Percentiles rank a stretch among this genome's conserved stretches.
phyloP scores from a whole-genome alignment of 371 early-diverging fungal genomes.

The Gilbertella persicaria region DNA sequence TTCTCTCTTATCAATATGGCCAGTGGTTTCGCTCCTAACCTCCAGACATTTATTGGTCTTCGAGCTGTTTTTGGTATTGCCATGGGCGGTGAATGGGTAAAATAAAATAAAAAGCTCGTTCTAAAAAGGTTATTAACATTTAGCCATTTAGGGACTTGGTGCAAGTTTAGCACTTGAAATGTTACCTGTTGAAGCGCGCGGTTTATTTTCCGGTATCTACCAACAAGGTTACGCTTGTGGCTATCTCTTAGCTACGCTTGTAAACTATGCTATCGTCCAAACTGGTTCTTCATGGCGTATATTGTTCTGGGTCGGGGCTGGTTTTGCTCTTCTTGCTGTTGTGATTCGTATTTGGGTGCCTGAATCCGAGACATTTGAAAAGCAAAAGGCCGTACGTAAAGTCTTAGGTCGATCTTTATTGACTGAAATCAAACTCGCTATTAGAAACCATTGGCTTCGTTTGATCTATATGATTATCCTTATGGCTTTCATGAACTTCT shows the following conservation, averaged over 20 bases:
- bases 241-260: constrained; percentile 61
- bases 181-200: constrained; percentile 65
- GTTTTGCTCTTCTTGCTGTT: constrained; percentile 62
- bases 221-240: constrained; percentile 75
- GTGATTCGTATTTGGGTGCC: constrained; percentile 65
- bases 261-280: constrained; percentile 56
- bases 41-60: constrained; percentile 44
- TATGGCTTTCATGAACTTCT: constrained; percentile 68
- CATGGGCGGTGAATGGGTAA: constrained; percentile 79
- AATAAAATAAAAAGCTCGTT: not conserved
- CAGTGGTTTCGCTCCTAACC: constrained; percentile 67
- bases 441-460: constrained; percentile 57
- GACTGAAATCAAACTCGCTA: constrained; percentile 48
- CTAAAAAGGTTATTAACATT: not conserved
- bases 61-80: constrained; percentile 71
- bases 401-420: constrained; percentile 34
- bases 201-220: constrained; percentile 74
- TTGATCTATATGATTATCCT: constrained; percentile 61
- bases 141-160: constrained; percentile 55
- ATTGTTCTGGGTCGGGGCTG: constrained; percentile 68
- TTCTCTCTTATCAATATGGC: constrained; percentile 67
- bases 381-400: constrained; percentile 42
- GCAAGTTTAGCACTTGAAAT: constrained; percentile 72
- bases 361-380: constrained; percentile 60
- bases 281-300: constrained; percentile 65